A percentile compares a stretch with the other conserved stretches of the same genome.
These are phyloP conservation scores for Basidioascus undulatus DNA, from an alignment of 768 basidiomycete genomes.

Conservation along the genomic window DNA sequence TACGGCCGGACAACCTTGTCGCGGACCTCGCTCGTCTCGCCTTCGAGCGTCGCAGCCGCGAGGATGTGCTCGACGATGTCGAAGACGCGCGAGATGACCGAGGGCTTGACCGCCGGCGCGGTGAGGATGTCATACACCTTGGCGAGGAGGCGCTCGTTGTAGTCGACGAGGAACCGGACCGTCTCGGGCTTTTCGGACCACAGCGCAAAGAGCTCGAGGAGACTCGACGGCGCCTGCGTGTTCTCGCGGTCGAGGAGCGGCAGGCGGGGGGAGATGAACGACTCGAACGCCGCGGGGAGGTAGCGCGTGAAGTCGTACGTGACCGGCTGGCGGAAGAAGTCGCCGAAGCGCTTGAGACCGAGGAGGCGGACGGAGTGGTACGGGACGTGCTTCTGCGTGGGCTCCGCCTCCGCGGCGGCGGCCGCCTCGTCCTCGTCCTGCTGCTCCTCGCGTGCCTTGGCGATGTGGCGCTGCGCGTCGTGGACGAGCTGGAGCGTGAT, in stretches of 20 bases:
- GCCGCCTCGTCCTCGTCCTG: constrained; percentile 20
- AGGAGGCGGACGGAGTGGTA: constrained; percentile 45
- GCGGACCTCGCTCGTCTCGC: constrained; percentile 23
- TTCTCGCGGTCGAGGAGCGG: constrained; percentile 53
- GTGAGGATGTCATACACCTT: constrained; percentile 61
- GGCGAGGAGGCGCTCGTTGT: constrained; percentile 41
- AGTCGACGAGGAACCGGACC: constrained; percentile 39
- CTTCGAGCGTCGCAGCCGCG: constrained; percentile 26
- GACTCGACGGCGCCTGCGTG: constrained; percentile 67
- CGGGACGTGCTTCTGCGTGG: constrained; percentile 9
- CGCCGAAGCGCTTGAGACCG: constrained; percentile 60
- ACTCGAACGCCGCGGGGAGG: constrained; percentile 36
- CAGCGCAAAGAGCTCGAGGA: constrained; percentile 58
- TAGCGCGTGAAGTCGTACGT: constrained; percentile 52
- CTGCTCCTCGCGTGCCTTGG: constrained; percentile 14
- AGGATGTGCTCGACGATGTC: constrained; percentile 56
- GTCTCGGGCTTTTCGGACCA: constrained; percentile 42
- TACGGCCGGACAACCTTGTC: constrained; percentile 40
- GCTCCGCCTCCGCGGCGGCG: constrained; percentile 15
- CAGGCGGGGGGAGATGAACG: constrained; percentile 64
- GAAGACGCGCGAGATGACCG: constrained; percentile 53
- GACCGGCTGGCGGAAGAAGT: constrained; percentile 58
- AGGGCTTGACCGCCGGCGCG: constrained; percentile 62
- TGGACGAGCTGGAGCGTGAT: constrained; percentile 40
- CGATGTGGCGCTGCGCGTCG: constrained; percentile 38